Conservation (phyloP, 2,329 filamentous ascomycete genomes). For the Epichloe gansuensis region DNA sequence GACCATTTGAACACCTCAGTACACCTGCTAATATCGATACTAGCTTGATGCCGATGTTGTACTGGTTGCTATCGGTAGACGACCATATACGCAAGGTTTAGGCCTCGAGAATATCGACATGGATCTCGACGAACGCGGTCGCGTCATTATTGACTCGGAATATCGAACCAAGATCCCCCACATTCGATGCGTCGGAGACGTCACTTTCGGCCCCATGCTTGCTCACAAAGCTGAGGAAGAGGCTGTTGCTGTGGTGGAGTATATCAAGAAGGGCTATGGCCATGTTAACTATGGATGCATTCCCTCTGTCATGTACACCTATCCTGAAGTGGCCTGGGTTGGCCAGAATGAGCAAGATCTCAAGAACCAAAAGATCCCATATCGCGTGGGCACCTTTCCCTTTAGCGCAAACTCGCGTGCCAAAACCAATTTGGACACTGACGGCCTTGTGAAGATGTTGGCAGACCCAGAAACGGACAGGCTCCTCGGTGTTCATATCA, state of each 20-base stretch:
- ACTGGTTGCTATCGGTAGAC: slow-evolving; percentile 89
- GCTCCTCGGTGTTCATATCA: slow-evolving; percentile 90
- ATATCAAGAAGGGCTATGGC: slow-evolving; percentile 93
- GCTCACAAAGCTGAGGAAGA: slow-evolving; percentile 99
- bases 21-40: slow-evolving; percentile 11
- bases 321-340: slow-evolving; percentile 97
- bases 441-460: slow-evolving; percentile 94
- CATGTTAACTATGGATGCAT: slow-evolving; percentile 99
- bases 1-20: background rate
- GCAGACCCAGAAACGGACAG: slow-evolving; percentile 93
- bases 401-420: slow-evolving; percentile 97
- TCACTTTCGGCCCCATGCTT: slow-evolving; percentile 96
- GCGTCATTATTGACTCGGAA: slow-evolving; percentile 93
- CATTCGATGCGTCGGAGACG: slow-evolving; percentile 92
- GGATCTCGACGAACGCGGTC: slow-evolving; percentile 83
- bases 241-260: slow-evolving; percentile 86
- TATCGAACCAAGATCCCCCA: slow-evolving; percentile 97
- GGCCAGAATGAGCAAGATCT: slow-evolving; percentile 95
- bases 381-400: slow-evolving; percentile 87
- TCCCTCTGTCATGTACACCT: slow-evolving; percentile 98
- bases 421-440: slow-evolving; percentile 95
- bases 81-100: slow-evolving; percentile 85
- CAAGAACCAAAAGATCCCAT: slow-evolving; percentile 79
- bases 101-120: slow-evolving; percentile 89
- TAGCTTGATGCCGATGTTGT: slow-evolving; percentile 90